Conservation (phyloP, 306 rosid species). For the Quercus agrifolia region DNA sequence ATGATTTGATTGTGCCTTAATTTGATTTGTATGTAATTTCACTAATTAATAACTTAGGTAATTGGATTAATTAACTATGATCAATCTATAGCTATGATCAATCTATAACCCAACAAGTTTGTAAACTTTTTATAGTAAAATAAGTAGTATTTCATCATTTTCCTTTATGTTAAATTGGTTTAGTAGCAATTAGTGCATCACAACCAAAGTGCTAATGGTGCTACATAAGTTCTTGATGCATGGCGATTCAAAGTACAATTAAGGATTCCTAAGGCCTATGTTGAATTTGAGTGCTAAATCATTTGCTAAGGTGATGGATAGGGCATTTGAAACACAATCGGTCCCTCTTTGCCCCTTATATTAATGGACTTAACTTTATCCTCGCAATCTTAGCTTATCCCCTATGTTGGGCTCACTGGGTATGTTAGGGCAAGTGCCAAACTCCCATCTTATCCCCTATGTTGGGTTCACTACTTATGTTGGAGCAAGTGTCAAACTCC, state of each 20-base stretch:
- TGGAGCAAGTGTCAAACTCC: slow-evolving; percentile 59
- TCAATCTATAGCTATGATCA: too few species aligned
- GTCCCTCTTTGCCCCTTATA: slow-evolving; percentile 74
- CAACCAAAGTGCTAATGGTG: too few species aligned
- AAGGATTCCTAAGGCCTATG: slow-evolving; percentile 77
- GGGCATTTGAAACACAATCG: slow-evolving; percentile 45
- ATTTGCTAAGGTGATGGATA: slow-evolving; percentile 47
- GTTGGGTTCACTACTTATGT: slow-evolving; percentile 93
- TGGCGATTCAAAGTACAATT: slow-evolving; percentile 54
- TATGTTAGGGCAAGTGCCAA: slow-evolving; percentile 73
- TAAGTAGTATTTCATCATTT: too few species aligned
- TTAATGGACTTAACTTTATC: slow-evolving; percentile 48
- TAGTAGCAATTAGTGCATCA: too few species aligned
- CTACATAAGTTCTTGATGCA: slow-evolving; percentile 10
- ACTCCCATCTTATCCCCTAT: slow-evolving; percentile 71
- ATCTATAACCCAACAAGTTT: too few species aligned
- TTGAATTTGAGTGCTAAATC: slow-evolving; percentile 48
- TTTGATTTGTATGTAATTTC: too few species aligned
- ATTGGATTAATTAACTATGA: too few species aligned
- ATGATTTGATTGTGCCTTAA: too few species aligned
- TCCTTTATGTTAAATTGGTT: too few species aligned
- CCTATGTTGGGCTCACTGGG: slow-evolving; percentile 90
- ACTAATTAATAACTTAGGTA: too few species aligned
- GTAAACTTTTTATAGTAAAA: too few species aligned
- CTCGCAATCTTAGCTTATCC: slow-evolving; percentile 65